Base-by-base conservation (phyloP, 106 monocot species). In the Dendrobium officinale region DNA sequence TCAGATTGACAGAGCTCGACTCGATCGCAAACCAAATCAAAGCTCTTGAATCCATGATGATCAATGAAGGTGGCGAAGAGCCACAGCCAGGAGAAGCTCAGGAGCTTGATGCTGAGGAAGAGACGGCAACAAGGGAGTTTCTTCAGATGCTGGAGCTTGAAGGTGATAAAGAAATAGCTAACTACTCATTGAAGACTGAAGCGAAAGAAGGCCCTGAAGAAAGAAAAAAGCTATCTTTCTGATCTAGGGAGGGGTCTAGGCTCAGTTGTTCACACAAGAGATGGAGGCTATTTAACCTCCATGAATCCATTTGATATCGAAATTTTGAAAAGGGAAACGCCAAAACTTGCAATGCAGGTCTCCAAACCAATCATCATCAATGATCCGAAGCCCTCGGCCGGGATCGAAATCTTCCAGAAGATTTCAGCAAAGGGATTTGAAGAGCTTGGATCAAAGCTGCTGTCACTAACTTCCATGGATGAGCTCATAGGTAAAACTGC, bases 321-420 rank as follows among this genome's bases (percentile, higher is more conserved):
- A 45, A 85, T 92, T 13, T 33, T 18, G 42, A 83, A 81, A 66
- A 87, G 81, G 31, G 92, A 86, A 19, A 59, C 73, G 0, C 92
- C 94, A 2, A 94, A 94, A 78, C 89, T 97, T 26, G 87, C 94
- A 29, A 94, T 97, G 90, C 97, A 97, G 78, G 70, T 97, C 2
- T 97, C 97, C 3, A 90, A 82, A 61, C 90, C 97, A 11, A 72
- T 97, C 44, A 42, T 97, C 33, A 83, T 97, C 82, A 19, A 55
- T 4, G 84, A 86, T 66, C 79, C 84, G 72, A n/a, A n/a, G 6
- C 6, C n/a, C 6, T 84, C 80, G 3, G 88, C 81, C 41, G 97
- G 94, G 4, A 84, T 94, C 48, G 97, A 97, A 59, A 41, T 92
- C 43, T 89, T 94, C 66, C 94, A 94, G 86, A 82, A 82, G 59